Conservation (phyloP, 352 stramenopile species). For the Globisporangium polare region DNA sequence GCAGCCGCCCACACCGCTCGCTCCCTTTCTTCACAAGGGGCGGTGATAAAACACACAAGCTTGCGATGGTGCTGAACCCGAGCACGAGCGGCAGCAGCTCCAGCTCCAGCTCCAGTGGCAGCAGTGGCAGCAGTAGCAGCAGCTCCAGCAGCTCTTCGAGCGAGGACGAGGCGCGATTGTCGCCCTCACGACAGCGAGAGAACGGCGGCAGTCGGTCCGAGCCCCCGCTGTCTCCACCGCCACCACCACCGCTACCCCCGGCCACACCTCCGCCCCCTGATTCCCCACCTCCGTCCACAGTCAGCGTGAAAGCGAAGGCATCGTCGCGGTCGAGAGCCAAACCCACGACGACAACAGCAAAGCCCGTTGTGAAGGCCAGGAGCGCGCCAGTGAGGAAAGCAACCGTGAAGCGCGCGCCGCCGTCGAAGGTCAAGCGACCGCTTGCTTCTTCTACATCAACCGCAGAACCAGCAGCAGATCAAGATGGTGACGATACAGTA, state of each 20-base stretch:
- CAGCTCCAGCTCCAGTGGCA: conserved; percentile 23
- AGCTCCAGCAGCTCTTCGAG: conserved; percentile 42
- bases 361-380: conserved; percentile 12
- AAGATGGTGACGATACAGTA: not conserved
- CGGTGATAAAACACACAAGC: too few relatives aligned
- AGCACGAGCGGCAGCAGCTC: conserved; percentile 27
- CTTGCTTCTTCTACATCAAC: not conserved
- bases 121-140: conserved; percentile 26
- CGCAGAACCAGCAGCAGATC: not conserved
- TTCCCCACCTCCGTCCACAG: conserved; percentile 19
- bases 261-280: conserved; percentile 21
- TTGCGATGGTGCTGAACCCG: conserved; percentile 8
- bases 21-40: not conserved
- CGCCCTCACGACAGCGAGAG: conserved; percentile 15
- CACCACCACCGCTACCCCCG: conserved; percentile 21
- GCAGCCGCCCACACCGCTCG: not conserved
- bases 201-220: conserved; percentile 10
- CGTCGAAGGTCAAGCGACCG: not conserved
- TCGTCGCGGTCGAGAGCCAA: not conserved
- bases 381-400: conserved; percentile 17
- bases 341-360: not conserved
- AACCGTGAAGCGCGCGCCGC: conserved; percentile 1
- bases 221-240: conserved; percentile 29
- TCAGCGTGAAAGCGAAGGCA: conserved; percentile 15
- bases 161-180: conserved; percentile 27